Evolutionary conservation across 106 monocot genomes (phyloP).

Genomic region (Gastrodia elata): DNA sequence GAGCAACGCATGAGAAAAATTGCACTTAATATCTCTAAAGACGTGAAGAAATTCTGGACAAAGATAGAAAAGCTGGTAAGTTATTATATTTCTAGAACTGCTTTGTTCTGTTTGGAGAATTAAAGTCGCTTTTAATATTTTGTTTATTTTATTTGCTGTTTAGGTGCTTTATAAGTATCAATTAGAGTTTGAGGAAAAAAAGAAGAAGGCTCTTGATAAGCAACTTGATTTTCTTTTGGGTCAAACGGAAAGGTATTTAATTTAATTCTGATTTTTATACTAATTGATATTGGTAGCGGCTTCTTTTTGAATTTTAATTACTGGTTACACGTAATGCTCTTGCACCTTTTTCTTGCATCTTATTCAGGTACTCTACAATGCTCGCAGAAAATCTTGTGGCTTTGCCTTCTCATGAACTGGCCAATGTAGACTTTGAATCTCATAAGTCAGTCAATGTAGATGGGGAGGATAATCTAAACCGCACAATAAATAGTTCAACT

Average conservation of each 20-base stretch:
- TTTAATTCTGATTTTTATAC: not conserved
- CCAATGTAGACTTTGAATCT: slow-evolving; percentile 9
- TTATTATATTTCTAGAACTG: slow-evolving; percentile 7
- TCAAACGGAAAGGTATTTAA: slow-evolving; percentile 92
- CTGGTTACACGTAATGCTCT: not conserved
- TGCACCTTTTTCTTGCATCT: not conserved
- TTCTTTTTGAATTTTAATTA: not conserved
- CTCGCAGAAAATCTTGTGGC: slow-evolving; percentile 91
- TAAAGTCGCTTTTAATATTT: not conserved
- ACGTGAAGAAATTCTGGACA: slow-evolving; percentile 95
- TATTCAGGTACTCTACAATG: slow-evolving; percentile 87
- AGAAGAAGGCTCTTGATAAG: slow-evolving; percentile 95
- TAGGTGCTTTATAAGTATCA: slow-evolving; percentile 97
- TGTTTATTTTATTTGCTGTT: not conserved
- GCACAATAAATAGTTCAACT: slow-evolving; percentile 6
- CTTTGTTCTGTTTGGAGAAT: not conserved
- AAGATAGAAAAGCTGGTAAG: slow-evolving; percentile 96
- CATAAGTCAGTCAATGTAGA: slow-evolving; percentile 19
- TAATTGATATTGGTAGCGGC: not conserved
- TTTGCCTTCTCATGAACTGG: slow-evolving; percentile 16
- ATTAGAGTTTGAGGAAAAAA: slow-evolving; percentile 84
- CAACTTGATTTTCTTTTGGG: slow-evolving; percentile 98
- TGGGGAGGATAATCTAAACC: slow-evolving; percentile 12
- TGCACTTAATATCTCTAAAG: slow-evolving; percentile 89
- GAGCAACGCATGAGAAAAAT: slow-evolving; percentile 78